phyloP scores from a whole-genome alignment of 1,284 basidiomycete species.

The Tilletia horrida region DNA sequence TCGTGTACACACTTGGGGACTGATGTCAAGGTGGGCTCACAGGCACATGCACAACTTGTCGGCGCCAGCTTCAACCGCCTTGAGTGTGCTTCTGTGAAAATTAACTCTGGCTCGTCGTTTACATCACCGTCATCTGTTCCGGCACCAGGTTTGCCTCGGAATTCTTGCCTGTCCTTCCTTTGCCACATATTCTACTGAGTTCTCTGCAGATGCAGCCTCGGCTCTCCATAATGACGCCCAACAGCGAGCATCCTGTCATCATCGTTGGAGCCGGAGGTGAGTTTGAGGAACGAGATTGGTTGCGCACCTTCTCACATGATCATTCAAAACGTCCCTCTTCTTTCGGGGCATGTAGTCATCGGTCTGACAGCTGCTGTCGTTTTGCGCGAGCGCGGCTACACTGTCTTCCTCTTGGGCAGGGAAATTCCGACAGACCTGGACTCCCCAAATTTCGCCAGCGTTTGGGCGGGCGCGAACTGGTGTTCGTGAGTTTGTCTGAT shows the following conservation, averaged over 20 bases:
- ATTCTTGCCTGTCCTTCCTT: background rate
- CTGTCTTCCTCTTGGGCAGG: conserved; percentile 65
- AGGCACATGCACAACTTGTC: too few species aligned
- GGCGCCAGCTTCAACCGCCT: too few species aligned
- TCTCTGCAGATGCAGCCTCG: background rate
- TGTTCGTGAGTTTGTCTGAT: conserved; percentile 59
- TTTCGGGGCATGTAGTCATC: conserved; percentile 52
- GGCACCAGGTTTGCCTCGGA: background rate
- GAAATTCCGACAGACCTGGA: conserved; percentile 66
- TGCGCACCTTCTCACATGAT: background rate
- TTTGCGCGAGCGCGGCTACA: conserved; percentile 58
- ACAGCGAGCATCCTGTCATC: conserved; percentile 11
- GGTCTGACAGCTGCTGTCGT: conserved; percentile 58
- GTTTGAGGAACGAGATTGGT: background rate
- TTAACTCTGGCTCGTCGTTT: too few species aligned
- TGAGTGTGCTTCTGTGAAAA: too few species aligned
- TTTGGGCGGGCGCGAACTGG: conserved; percentile 73
- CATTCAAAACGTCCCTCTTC: background rate
- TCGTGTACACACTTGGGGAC: too few species aligned
- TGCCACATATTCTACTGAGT: background rate
- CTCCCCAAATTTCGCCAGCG: conserved; percentile 65
- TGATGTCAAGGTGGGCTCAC: too few species aligned
- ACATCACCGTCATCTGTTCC: too few species aligned
- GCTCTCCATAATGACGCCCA: background rate
- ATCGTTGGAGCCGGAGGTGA: conserved; percentile 43